Percentiles rank a stretch among this genome's conserved stretches.
phyloP scores from a whole-genome alignment of 768 basidiomycete genomes.

The Pleurotus giganteus region DNA sequence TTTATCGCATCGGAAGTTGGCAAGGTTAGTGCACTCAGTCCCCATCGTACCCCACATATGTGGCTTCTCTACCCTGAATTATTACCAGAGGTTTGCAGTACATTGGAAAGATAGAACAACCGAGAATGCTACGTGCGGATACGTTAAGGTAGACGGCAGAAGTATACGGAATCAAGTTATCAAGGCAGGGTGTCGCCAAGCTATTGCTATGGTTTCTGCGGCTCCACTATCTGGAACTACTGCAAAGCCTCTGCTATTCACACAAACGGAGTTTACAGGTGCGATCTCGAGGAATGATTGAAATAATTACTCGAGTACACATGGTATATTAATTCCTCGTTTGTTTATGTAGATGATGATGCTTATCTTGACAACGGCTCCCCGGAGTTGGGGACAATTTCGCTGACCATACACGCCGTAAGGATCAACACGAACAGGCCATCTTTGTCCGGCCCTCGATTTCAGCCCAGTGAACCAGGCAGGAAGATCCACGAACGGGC shows the following conservation, averaged over 20 bases:
- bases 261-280: conserved; percentile 19
- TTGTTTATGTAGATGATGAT: conserved; percentile 19
- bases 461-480: too few relatives aligned
- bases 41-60: not conserved
- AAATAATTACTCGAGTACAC: too few relatives aligned
- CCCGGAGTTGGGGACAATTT: conserved; percentile 14
- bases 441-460: not conserved
- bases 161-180: too few relatives aligned
- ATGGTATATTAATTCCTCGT: too few relatives aligned
- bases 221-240: conserved; percentile 10
- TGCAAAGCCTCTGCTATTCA: conserved; percentile 16
- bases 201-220: not conserved
- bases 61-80: too few relatives aligned
- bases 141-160: conserved; percentile 15
- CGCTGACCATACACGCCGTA: conserved; percentile 11
- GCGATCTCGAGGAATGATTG: too few relatives aligned
- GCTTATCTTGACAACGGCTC: conserved; percentile 9
- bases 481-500: conserved; percentile 19
- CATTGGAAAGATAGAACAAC: conserved; percentile 12
- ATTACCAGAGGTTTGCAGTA: conserved; percentile 16
- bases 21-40: conserved; percentile 18
- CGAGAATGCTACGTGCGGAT: not conserved
- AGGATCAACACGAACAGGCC: not conserved
- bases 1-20: conserved; percentile 23
- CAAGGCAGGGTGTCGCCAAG: too few relatives aligned